Evolutionary conservation across 257 asterid genomes (phyloP).

Genomic region (Verbena officinalis): DNA sequence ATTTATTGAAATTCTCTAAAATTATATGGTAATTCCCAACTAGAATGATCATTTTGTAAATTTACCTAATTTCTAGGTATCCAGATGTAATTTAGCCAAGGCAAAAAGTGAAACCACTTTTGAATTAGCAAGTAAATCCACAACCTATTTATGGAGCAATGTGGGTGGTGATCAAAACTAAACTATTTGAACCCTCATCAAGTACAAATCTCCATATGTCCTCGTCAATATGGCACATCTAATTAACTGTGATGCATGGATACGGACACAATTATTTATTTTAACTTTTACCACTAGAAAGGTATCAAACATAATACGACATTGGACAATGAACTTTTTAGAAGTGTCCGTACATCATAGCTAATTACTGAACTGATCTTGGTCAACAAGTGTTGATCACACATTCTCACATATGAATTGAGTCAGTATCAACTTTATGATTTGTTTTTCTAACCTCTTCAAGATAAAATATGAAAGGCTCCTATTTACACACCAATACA

Average conservation of each 20-base stretch:
- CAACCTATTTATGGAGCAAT: not conserved
- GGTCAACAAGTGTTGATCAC: slow-evolving; percentile 22
- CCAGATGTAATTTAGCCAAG: not conserved
- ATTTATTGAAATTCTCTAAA: too few relatives aligned
- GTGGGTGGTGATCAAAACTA: not conserved
- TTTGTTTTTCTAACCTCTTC: slow-evolving; percentile 20
- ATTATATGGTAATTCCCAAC: too few relatives aligned
- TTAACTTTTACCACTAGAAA: too few relatives aligned
- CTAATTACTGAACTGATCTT: too few relatives aligned
- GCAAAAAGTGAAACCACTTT: not conserved
- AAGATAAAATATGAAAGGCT: slow-evolving; percentile 33
- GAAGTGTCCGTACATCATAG: too few relatives aligned
- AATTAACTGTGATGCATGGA: too few relatives aligned
- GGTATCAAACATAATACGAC: too few relatives aligned
- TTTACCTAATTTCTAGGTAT: too few relatives aligned
- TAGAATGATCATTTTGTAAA: too few relatives aligned
- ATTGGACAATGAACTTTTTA: too few relatives aligned
- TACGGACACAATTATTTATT: too few relatives aligned
- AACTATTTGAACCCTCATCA: not conserved
- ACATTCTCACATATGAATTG: slow-evolving; percentile 13
- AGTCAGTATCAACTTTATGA: slow-evolving; percentile 26
- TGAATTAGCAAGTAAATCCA: not conserved
- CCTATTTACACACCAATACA: slow-evolving; percentile 5
- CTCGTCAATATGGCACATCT: slow-evolving; percentile 28
- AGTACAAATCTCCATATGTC: slow-evolving; percentile 15